Evolutionary conservation across 2,329 filamentous ascomycete genomes (phyloP), one percentile per base, ranked within the genome.

Genomic region (Diplodia scrobiculata): DNA sequence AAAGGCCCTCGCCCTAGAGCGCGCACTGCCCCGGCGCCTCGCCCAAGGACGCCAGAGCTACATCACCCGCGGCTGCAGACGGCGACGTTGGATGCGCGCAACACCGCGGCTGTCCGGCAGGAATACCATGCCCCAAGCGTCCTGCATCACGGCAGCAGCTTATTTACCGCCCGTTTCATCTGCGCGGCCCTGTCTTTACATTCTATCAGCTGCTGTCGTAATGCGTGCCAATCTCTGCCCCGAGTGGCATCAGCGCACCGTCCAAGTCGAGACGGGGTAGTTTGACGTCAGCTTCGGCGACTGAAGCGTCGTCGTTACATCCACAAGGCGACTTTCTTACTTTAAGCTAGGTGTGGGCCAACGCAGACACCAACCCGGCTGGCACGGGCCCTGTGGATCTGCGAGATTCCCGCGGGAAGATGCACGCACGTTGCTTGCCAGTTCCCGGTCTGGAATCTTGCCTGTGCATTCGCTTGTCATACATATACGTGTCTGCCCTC

Each of bases 211-310:
- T 53, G 34, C 45, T 62, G 54, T 47, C 38, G 36, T 27, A 59
- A 19, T 36, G 38, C 19, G 13, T 48, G 50, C 19, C 38, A 48
- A 51, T 36, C 51, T 29, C 51, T 52, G 36, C 38, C 38, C 52
- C 17, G 25, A 65, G 63, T 55, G 47, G 21, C 63, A 55, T 55
- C 25, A 27, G 51, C 47, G 36, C 67, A 66, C 70, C 62, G 70
- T 69, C 68, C 68, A 36, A 14, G 11, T 10, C 27, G 29, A 45
- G 29, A 62, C 34, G 45, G 41, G 27, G 54, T 41, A 1, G 36
- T 64, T 73, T 74, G 74, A 73, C 70, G 67, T 72, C 66, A 69
- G 69, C 70, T 72, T 71, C 71, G 70, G 70, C 70, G 72, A 72
- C 69, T 41, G 66, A 71, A 68, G 68, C 72, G 50, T 72, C 69